Conservation (phyloP, 768 basidiomycete species). For the Rhizopogon vulgaris region DNA sequence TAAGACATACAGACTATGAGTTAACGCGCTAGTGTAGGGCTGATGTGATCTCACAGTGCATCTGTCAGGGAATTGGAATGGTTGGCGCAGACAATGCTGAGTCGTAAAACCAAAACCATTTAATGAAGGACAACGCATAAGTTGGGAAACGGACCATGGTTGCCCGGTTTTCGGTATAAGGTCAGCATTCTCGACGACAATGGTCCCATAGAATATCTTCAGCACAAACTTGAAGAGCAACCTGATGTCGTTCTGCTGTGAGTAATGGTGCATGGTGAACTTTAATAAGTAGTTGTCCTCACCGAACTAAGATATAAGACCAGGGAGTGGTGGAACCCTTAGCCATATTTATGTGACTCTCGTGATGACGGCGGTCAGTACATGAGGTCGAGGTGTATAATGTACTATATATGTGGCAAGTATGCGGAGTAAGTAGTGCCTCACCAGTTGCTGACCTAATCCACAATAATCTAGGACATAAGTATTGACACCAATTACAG, state of each 20-base stretch:
- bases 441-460: no score
- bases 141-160: conserved; percentile 49
- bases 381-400: background rate
- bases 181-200: conserved; percentile 75
- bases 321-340: conserved; percentile 43
- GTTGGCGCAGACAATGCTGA: conserved; percentile 79
- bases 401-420: no score
- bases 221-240: conserved; percentile 76
- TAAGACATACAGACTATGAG: conserved; percentile 18
- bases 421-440: no score
- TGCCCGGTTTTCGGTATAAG: conserved; percentile 65
- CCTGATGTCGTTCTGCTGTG: conserved; percentile 27
- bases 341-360: conserved; percentile 20
- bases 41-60: conserved; percentile 54
- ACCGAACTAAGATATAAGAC: conserved; percentile 70
- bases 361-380: conserved; percentile 5
- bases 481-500: no score
- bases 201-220: conserved; percentile 86
- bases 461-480: no score
- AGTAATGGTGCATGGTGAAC: conserved; percentile 2
- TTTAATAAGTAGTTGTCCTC: conserved; percentile 5
- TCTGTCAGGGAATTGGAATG: conserved; percentile 85
- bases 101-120: background rate
- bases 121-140: background rate
- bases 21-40: background rate